These are phyloP conservation scores for Epichloe hybrida DNA, from an alignment of 2,329 filamentous ascomycete species.

Conservation along the genomic window DNA sequence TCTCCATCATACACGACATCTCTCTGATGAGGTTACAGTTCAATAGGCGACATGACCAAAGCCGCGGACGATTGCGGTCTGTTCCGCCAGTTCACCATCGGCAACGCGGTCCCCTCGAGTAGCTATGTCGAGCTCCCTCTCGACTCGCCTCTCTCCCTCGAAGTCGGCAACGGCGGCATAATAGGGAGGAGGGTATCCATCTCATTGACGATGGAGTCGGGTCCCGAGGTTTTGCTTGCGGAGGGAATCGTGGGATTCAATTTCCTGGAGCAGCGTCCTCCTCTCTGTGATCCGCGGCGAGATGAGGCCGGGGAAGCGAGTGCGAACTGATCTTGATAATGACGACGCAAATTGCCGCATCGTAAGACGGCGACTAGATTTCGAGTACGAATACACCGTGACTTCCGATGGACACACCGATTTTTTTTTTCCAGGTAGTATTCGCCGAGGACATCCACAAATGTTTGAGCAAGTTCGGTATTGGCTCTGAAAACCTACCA, in stretches of 20 bases:
- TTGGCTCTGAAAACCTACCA: too few species aligned
- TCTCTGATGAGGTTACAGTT: conserved; percentile 13
- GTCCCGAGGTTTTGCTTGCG: conserved; percentile 22
- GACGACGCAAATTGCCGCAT: too few species aligned
- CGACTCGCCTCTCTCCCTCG: conserved; percentile 25
- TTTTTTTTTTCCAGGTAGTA: too few species aligned
- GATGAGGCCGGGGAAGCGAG: not conserved
- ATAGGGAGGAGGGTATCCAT: conserved; percentile 35
- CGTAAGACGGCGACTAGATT: too few species aligned
- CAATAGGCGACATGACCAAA: conserved; percentile 29
- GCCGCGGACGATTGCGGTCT: conserved; percentile 27
- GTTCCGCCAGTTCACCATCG: conserved; percentile 25
- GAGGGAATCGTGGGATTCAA: conserved; percentile 40
- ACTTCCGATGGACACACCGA: too few species aligned
- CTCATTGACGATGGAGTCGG: conserved; percentile 13
- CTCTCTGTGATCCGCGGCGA: not conserved
- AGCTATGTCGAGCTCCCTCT: conserved; percentile 22
- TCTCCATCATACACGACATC: not conserved
- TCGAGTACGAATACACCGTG: too few species aligned
- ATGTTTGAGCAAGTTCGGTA: too few species aligned
- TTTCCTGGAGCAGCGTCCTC: conserved; percentile 12
- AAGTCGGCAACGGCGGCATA: conserved; percentile 32
- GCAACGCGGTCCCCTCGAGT: conserved; percentile 4
- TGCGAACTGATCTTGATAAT: not conserved
- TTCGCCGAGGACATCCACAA: too few species aligned